Conservation (phyloP, 108 stramenopile genomes). For the Aureococcus anophagefferens region DNA sequence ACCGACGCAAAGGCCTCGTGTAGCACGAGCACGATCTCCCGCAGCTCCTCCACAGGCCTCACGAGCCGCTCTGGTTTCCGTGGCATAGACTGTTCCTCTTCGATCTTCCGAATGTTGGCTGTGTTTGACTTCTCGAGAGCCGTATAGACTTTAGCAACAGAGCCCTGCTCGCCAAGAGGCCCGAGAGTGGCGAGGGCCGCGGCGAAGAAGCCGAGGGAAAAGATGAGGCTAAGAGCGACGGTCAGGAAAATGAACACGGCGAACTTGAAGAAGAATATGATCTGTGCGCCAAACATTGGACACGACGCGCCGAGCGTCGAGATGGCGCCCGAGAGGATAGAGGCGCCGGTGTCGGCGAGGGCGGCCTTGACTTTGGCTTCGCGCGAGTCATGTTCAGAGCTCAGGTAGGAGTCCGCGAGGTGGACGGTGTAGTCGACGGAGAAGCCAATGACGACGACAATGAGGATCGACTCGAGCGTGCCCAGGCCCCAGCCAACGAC, state of each 20-base stretch:
- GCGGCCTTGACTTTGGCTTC: neutral
- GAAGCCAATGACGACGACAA: conserved; percentile 17
- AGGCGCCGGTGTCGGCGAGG: neutral
- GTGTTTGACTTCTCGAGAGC: too few relatives aligned
- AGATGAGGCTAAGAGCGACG: conserved; percentile 2
- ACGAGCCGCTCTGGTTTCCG: too few relatives aligned
- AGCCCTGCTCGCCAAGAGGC: neutral
- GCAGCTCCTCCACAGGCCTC: too few relatives aligned
- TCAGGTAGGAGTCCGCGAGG: conserved; percentile 8
- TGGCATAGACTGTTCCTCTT: too few relatives aligned
- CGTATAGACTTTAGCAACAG: neutral
- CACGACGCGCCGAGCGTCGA: conserved; percentile 12
- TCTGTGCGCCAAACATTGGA: conserved; percentile 6
- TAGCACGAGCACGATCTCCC: too few relatives aligned
- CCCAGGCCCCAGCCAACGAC: conserved; percentile 4
- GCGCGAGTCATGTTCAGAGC: neutral
- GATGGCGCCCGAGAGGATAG: conserved; percentile 12
- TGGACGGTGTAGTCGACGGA: conserved; percentile 22
- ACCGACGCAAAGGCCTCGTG: too few relatives aligned
- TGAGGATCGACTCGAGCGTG: conserved; percentile 7
- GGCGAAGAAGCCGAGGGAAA: conserved; percentile 13
- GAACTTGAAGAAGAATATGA: conserved; percentile 18
- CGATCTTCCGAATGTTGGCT: too few relatives aligned
- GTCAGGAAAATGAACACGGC: conserved; percentile 12
- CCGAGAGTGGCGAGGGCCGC: neutral